Percentiles rank a stretch among this genome's conserved stretches.
Conservation (phyloP, 306 rosid species). For the Parietaria judaica region DNA sequence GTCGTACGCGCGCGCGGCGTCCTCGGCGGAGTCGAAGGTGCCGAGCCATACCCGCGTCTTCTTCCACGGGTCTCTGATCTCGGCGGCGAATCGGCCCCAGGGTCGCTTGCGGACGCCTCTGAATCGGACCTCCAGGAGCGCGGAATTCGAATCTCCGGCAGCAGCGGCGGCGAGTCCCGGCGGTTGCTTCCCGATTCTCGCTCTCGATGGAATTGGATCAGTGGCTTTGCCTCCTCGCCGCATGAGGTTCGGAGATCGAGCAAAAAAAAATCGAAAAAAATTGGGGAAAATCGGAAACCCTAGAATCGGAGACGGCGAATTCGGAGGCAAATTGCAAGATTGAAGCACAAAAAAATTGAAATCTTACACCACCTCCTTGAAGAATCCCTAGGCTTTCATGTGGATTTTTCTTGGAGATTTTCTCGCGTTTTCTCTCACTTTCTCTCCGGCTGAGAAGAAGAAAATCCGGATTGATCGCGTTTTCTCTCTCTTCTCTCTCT, state of each 20-base stretch:
- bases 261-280: neutral
- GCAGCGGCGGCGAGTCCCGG: neutral
- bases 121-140: slow-evolving; percentile 43
- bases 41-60: slow-evolving; percentile 89
- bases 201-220: slow-evolving; percentile 24
- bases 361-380: slow-evolving; percentile 29
- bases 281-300: neutral
- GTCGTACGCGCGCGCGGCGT: slow-evolving; percentile 82
- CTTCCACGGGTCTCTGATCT: slow-evolving; percentile 88
- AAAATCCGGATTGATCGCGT: slow-evolving; percentile 16
- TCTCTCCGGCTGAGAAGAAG: slow-evolving; percentile 9
- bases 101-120: slow-evolving; percentile 89
- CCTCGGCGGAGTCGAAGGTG: slow-evolving; percentile 73
- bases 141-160: slow-evolving; percentile 6
- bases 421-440: slow-evolving; percentile 12
- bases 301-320: slow-evolving; percentile 27
- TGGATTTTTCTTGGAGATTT: neutral
- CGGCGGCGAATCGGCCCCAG: slow-evolving; percentile 92
- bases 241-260: slow-evolving; percentile 34
- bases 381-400: slow-evolving; percentile 16
- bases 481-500: slow-evolving; percentile 10
- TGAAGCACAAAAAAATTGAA: neutral
- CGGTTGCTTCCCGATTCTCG: neutral
- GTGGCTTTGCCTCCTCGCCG: slow-evolving; percentile 43
- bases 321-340: slow-evolving; percentile 4